A percentile compares a stretch with the other conserved stretches of the same genome.
phyloP scores from a whole-genome alignment of 148 eudicot genomes.

The Camellia granthamiana region DNA sequence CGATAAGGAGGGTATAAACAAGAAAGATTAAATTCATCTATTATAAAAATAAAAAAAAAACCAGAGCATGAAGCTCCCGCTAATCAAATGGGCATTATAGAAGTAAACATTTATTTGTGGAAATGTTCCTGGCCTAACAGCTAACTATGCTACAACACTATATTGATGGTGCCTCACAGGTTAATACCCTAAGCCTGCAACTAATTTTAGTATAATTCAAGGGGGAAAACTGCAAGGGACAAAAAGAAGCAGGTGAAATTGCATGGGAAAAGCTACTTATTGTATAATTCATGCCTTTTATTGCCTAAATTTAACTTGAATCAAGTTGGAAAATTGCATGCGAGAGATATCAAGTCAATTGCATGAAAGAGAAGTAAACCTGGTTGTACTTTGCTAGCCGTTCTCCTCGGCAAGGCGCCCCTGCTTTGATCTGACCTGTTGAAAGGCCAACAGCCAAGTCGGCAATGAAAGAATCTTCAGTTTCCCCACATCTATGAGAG shows the following conservation, averaged over 20 bases:
- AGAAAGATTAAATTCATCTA: not conserved
- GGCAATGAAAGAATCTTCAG: conserved; percentile 88
- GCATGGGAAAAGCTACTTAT: not conserved
- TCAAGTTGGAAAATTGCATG: not conserved
- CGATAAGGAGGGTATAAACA: not conserved
- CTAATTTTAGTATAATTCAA: not conserved
- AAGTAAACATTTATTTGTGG: not conserved
- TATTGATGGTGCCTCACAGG: not conserved
- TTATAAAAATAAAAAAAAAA: no score
- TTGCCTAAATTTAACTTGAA: not conserved
- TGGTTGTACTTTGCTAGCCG: conserved; percentile 93
- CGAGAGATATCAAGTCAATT: not conserved
- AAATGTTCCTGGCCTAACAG: not conserved
- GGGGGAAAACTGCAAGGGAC: not conserved
- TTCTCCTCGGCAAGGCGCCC: conserved; percentile 98
- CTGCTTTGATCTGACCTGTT: conserved; percentile 89
- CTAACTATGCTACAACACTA: not conserved
- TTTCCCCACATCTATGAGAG: conserved; percentile 91
- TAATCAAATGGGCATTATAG: not conserved
- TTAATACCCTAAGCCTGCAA: not conserved
- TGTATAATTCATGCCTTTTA: not conserved
- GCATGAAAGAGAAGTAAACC: conserved; percentile 38
- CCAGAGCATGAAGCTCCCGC: no score
- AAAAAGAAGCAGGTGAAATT: not conserved
- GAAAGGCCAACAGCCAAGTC: conserved; percentile 89